A percentile compares a stretch with the other conserved stretches of the same genome.
Conservation (phyloP, 495 filamentous ascomycete species). For the Hypoxylon subgilvum region DNA sequence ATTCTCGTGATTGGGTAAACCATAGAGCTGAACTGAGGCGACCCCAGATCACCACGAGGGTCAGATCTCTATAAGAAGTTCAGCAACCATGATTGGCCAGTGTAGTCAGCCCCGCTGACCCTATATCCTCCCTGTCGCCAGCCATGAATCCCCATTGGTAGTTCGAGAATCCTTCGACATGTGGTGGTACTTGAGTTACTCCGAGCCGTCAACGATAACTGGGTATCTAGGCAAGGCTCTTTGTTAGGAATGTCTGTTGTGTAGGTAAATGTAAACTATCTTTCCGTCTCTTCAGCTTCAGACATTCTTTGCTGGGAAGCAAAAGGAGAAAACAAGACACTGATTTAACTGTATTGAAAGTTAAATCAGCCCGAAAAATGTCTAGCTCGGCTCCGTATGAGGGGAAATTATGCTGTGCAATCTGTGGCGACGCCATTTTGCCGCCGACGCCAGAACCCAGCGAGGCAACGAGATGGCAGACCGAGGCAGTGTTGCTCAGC, state of each 20-base stretch:
- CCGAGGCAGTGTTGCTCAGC: slow-evolving; percentile 9
- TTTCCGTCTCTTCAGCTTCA: too few species aligned
- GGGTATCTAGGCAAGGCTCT: too few species aligned
- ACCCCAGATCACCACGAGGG: too few species aligned
- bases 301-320: neutral
- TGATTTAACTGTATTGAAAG: too few species aligned
- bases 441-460: neutral
- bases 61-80: too few species aligned
- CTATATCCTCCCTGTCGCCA: neutral
- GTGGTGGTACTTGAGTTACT: slow-evolving; percentile 3
- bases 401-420: slow-evolving; percentile 17
- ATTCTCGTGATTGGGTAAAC: too few species aligned
- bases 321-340: neutral
- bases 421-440: slow-evolving; percentile 13
- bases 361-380: too few species aligned
- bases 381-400: neutral
- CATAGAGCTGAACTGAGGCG: too few species aligned
- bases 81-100: too few species aligned
- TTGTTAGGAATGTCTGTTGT: too few species aligned
- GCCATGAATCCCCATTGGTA: neutral
- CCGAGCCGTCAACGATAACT: slow-evolving; percentile 6
- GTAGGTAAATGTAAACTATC: too few species aligned
- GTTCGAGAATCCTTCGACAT: neutral
- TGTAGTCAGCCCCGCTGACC: slow-evolving; percentile 1
- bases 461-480: slow-evolving; percentile 6